A percentile compares a stretch with the other conserved stretches of the same genome.
phyloP scores from a whole-genome alignment of 2,329 filamentous ascomycete species.

The Diaporthe helianthi region DNA sequence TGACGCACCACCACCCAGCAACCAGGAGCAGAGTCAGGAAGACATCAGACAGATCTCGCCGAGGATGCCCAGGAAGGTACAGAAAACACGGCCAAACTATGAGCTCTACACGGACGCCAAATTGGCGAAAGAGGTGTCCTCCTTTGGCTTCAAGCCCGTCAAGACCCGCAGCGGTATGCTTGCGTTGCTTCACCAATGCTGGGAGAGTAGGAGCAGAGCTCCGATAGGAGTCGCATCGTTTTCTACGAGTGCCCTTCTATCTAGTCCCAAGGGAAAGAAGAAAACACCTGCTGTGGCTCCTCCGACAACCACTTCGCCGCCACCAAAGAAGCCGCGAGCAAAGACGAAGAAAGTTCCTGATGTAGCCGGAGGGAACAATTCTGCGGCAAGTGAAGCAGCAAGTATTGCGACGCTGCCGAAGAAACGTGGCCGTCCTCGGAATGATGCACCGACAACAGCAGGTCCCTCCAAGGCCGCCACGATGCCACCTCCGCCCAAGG shows the following conservation, averaged over 20 bases:
- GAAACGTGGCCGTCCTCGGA: conserved; percentile 52
- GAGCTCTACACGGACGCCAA: conserved; percentile 67
- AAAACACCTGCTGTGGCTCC: background rate
- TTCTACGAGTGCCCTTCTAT: conserved; percentile 35
- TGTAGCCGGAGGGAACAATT: conserved; percentile 41
- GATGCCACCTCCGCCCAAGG: conserved; percentile 36
- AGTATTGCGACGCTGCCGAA: conserved; percentile 43
- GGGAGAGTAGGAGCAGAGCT: conserved; percentile 62
- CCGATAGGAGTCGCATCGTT: conserved; percentile 29
- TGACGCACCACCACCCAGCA: conserved; percentile 43
- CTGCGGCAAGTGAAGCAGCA: conserved; percentile 44
- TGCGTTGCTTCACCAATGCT: conserved; percentile 72
- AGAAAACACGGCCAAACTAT: conserved; percentile 59
- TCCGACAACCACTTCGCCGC: background rate
- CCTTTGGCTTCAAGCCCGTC: conserved; percentile 76
- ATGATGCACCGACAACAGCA: conserved; percentile 38
- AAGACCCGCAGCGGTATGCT: conserved; percentile 75
- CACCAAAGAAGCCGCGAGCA: conserved; percentile 41
- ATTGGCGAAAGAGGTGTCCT: conserved; percentile 65
- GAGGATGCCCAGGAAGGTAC: conserved; percentile 13
- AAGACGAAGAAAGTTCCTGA: conserved; percentile 44
- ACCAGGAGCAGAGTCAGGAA: conserved; percentile 42
- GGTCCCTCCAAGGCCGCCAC: background rate
- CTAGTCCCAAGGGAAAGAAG: conserved; percentile 35
- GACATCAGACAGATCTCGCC: conserved; percentile 30